A percentile compares a stretch with the other conserved stretches of the same genome.
Conservation (phyloP, 177 flowering plant genomes). For the Vitis hybrid region DNA sequence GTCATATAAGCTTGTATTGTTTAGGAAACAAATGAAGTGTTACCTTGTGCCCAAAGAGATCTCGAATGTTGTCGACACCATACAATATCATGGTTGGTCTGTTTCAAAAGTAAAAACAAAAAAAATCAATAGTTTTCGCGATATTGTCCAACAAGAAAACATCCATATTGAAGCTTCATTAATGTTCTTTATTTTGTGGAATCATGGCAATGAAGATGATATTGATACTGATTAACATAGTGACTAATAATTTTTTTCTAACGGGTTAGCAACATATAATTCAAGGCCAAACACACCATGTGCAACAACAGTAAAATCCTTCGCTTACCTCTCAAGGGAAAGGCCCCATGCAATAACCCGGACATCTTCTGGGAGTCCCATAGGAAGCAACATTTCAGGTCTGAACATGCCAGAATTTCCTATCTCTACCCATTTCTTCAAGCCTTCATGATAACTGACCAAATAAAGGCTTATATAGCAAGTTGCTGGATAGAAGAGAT, state of each 20-base stretch:
- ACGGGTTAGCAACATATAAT: too few species aligned
- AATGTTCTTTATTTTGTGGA: too few species aligned
- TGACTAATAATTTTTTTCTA: background rate
- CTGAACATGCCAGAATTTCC: constrained; percentile 99
- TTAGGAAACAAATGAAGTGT: too few species aligned
- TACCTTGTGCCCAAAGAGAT: constrained; percentile 76
- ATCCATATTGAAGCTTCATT: too few species aligned
- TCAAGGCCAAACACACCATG: too few species aligned
- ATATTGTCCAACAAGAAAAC: background rate
- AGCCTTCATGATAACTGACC: constrained; percentile 88
- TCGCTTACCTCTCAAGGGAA: constrained; percentile 82
- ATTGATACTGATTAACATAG: background rate
- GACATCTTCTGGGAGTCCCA: constrained; percentile 98
- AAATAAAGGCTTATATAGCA: background rate
- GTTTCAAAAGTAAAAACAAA: constrained; percentile 16
- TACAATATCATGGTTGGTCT: constrained; percentile 98
- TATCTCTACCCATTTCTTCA: constrained; percentile 92
- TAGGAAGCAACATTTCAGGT: constrained; percentile 98
- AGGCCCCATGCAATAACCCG: constrained; percentile 97
- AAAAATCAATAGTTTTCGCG: background rate
- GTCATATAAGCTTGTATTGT: too few species aligned
- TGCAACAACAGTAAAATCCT: too few species aligned
- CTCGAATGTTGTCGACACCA: constrained; percentile 89
- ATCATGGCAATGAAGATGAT: background rate
- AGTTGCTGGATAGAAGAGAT: background rate